Evolutionary conservation across 73 alveolate species (phyloP).

Genomic region (Uronychia binucleata): DNA sequence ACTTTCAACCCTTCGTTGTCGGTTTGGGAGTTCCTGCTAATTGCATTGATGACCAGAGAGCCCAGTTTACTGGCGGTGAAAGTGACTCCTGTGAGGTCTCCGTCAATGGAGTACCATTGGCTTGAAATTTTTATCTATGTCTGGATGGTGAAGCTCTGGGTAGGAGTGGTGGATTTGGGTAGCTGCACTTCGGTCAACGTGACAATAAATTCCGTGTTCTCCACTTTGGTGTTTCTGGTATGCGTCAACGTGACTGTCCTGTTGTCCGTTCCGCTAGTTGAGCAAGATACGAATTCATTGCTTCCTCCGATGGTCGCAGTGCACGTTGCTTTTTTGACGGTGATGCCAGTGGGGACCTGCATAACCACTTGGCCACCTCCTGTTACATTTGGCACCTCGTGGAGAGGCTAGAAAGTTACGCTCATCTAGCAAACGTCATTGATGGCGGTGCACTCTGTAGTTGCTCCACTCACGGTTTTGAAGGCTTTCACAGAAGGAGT

Average conservation of each 20-base stretch:
- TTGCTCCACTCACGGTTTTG: conserved; percentile 6
- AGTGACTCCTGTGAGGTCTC: conserved; percentile 8
- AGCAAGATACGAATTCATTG: conserved; percentile 15
- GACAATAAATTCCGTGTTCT: conserved; percentile 19
- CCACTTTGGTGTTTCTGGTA: conserved; percentile 10
- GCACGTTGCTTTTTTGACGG: conserved; percentile 26
- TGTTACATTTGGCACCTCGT: conserved; percentile 27
- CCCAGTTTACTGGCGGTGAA: conserved; percentile 20
- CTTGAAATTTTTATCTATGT: conserved; percentile 11
- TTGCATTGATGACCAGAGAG: background rate
- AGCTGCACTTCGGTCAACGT: conserved; percentile 15
- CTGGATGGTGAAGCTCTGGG: conserved; percentile 5
- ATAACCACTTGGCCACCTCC: conserved; percentile 31
- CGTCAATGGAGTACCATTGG: conserved; percentile 22
- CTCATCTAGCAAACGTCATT: conserved; percentile 10
- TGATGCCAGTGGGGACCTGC: conserved; percentile 36
- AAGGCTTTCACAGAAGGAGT: conserved; percentile 22
- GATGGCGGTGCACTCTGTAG: conserved; percentile 26
- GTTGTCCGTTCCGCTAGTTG: conserved; percentile 6
- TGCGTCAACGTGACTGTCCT: conserved; percentile 20
- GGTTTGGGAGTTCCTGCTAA: conserved; percentile 4
- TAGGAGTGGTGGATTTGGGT: conserved; percentile 36
- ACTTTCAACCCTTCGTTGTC: conserved; percentile 18
- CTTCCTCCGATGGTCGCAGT: conserved; percentile 16
- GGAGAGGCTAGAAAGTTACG: conserved; percentile 33